Evolutionary conservation across 2,329 filamentous ascomycete species (phyloP).

Genomic region (Fusarium pininemorale): DNA sequence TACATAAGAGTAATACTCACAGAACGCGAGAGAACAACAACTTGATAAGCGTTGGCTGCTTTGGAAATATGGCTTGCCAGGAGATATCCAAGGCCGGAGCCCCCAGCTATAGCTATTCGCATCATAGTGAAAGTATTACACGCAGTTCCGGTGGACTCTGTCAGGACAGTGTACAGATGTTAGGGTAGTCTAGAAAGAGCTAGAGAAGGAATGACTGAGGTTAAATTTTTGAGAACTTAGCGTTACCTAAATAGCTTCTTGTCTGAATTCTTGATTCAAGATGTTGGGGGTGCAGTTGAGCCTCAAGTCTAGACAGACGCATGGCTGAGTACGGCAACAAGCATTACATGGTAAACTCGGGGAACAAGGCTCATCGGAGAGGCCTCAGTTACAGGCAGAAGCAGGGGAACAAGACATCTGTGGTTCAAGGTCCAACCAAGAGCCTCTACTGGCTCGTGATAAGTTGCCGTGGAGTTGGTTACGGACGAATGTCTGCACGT

Average conservation of each 20-base stretch:
- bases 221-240: conserved; percentile 10
- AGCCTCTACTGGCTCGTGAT: conserved; percentile 23
- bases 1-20: conserved; percentile 29
- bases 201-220: conserved; percentile 20
- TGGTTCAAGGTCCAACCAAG: conserved; percentile 13
- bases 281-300: conserved; percentile 24
- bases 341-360: conserved; percentile 2
- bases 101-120: conserved; percentile 60
- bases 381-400: conserved; percentile 39
- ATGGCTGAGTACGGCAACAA: not conserved
- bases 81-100: conserved; percentile 55
- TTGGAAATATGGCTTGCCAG: conserved; percentile 66
- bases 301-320: conserved; percentile 25
- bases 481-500: conserved; percentile 26
- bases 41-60: conserved; percentile 67
- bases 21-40: conserved; percentile 74
- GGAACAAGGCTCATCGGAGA: conserved; percentile 17
- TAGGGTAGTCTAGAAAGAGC: not conserved
- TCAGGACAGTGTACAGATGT: not conserved
- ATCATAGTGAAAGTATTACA: conserved; percentile 49
- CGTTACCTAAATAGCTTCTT: conserved; percentile 35
- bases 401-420: conserved; percentile 18
- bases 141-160: not conserved
- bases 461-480: conserved; percentile 28
- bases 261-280: conserved; percentile 3